Conservation (phyloP, 768 basidiomycete genomes). For the Rhizopogon vulgaris region DNA sequence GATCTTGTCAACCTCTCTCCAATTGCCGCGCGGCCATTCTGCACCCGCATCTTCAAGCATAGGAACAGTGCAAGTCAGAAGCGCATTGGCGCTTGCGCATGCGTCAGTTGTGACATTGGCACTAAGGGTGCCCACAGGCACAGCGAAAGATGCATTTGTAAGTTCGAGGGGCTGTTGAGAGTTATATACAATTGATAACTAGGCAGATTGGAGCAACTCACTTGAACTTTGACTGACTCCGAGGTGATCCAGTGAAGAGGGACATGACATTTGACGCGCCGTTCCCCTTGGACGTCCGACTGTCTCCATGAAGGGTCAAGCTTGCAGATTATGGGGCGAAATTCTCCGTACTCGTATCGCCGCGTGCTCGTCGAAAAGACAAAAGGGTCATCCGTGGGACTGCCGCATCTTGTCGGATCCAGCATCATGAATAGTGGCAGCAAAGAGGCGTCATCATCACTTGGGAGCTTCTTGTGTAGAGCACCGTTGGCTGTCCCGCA, state of each 20-base stretch:
- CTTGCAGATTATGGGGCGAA: constrained; percentile 68
- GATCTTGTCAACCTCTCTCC: constrained; percentile 80
- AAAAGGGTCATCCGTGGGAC: constrained; percentile 70
- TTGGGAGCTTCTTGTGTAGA: constrained; percentile 59
- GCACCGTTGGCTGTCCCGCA: constrained; percentile 87
- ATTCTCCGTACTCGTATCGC: constrained; percentile 77
- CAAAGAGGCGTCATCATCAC: constrained; percentile 36
- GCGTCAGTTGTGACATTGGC: constrained; percentile 51
- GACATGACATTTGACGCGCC: constrained; percentile 51
- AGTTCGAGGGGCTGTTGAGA: constrained; percentile 43
- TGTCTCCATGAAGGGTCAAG: constrained; percentile 79
- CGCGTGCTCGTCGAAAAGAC: constrained; percentile 78
- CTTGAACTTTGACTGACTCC: constrained; percentile 45
- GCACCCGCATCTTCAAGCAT: constrained; percentile 62
- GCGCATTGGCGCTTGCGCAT: constrained; percentile 70
- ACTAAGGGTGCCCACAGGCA: constrained; percentile 49
- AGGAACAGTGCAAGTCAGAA: constrained; percentile 73
- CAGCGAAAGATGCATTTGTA: constrained; percentile 56
- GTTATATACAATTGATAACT: not conserved
- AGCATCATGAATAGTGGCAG: constrained; percentile 73
- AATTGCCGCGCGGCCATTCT: constrained; percentile 72
- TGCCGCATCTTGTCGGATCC: constrained; percentile 78
- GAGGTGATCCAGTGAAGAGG: constrained; percentile 61
- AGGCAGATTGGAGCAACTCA: constrained; percentile 23
- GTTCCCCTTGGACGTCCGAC: constrained; percentile 39